Base-by-base conservation (phyloP, 352 stramenopile genomes). In the Phytophthora hibernalis region DNA sequence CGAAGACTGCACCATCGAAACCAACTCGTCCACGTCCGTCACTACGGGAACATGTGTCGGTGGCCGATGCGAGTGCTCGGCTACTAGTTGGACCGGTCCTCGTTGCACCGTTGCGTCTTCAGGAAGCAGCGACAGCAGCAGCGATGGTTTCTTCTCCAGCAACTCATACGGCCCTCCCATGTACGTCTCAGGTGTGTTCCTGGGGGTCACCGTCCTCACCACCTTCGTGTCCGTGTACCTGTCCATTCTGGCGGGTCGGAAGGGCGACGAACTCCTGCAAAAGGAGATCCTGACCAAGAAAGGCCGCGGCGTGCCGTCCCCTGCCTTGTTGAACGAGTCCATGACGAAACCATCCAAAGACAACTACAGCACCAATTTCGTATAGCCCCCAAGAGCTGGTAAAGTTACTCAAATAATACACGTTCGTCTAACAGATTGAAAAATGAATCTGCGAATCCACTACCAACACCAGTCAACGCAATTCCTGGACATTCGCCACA, bases 1-100 rank as follows among this genome's bases (percentile, higher is more conserved):
- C 38, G 75, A 82, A 10, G 85, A 92, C 42, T 93, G 83, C 51
- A 83, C 82, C 2, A 76, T 84, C 31, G 38, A 61, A n/a, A 61
- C 53, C 18, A 70, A 71, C 31, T 64, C 61, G 9, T 54, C 40
- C 3, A 64, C 47, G 18, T 35, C 24, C 5, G 54, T 82, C 22
- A 66, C 33, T 18, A 85, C 74, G 2, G 77, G 77, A 0, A 64
- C 54, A 16, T 87, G 78, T 47, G 42, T 73, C 15, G 75, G 66
- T 9, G 59, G 48, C 18, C 56, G 70, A 0, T 87, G 78, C 56
- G 67, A 74, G 48, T 87, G 78, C 47, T 55, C 57, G 0, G 54
- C 50, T 6, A 42, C 54, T 1, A 72, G 64, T 5, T 87, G 78
- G 78, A 78, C 54, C 3, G 78, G 78, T n/a, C 73, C 76, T 3